These are phyloP conservation scores for Cyclotella atomus DNA, from an alignment of 108 stramenopile genomes.

Conservation along the genomic window DNA sequence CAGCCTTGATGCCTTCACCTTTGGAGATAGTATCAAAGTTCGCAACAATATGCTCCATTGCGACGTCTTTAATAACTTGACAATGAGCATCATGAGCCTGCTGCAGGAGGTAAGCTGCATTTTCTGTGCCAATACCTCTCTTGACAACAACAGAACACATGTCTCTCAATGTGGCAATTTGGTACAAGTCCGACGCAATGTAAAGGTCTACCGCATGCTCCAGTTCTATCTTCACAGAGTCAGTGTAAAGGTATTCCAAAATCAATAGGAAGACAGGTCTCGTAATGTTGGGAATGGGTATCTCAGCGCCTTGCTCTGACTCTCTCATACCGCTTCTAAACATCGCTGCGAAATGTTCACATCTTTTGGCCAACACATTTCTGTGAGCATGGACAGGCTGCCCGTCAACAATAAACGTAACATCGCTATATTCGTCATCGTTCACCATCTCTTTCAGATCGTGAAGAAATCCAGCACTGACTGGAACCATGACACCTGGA, in stretches of 20 bases:
- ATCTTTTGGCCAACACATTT: conserved; percentile 88
- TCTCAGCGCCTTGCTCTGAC: conserved; percentile 59
- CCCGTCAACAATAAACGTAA: conserved; percentile 92
- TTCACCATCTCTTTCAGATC: conserved; percentile 91
- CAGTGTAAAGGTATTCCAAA: conserved; percentile 95
- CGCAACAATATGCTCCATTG: conserved; percentile 89
- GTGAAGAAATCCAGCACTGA: conserved; percentile 73
- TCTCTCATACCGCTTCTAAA: conserved; percentile 94
- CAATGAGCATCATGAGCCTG: conserved; percentile 92
- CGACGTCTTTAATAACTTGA: conserved; percentile 84
- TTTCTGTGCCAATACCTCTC: conserved; percentile 82
- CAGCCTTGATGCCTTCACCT: conserved; percentile 92
- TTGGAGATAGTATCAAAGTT: conserved; percentile 96
- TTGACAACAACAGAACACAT: conserved; percentile 94
- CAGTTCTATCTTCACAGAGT: conserved; percentile 86
- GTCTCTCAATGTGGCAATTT: conserved; percentile 89
- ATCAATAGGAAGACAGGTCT: conserved; percentile 87
- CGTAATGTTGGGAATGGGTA: conserved; percentile 75
- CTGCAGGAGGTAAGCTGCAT: conserved; percentile 86
- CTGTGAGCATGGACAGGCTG: conserved; percentile 88
- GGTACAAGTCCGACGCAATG: conserved; percentile 92
- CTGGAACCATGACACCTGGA: conserved; percentile 65
- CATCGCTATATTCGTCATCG: conserved; percentile 90
- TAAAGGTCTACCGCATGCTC: conserved; percentile 93
- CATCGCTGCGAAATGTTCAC: conserved; percentile 97